Evolutionary conservation across 192 early-diverging fungal species (phyloP).

Genomic region (Podila horticola): DNA sequence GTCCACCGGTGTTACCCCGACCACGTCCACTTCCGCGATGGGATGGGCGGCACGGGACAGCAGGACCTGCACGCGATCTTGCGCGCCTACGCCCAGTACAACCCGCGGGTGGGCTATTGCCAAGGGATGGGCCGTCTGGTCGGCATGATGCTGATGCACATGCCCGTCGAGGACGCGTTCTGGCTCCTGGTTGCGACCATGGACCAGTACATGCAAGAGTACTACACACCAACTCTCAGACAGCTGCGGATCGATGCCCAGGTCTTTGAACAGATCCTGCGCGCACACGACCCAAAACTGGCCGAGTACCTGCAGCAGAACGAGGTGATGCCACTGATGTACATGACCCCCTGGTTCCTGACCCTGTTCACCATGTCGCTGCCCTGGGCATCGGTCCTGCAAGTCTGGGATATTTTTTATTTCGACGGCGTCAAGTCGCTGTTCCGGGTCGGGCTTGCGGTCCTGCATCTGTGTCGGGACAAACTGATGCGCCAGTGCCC

Average conservation of each 20-base stretch:
- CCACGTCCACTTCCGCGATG: conserved; percentile 81
- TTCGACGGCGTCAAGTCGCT: conserved; percentile 87
- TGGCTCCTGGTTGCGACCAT: conserved; percentile 87
- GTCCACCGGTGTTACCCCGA: conserved; percentile 91
- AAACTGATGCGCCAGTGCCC: conserved; percentile 82
- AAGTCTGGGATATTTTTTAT: conserved; percentile 94
- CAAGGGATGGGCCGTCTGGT: conserved; percentile 96
- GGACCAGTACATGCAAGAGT: conserved; percentile 79
- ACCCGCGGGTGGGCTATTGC: conserved; percentile 89
- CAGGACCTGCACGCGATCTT: conserved; percentile 81
- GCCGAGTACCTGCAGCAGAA: conserved; percentile 78
- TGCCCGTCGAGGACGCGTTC: conserved; percentile 88
- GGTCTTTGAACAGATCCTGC: conserved; percentile 82
- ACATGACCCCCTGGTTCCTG: conserved; percentile 94
- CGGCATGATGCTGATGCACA: conserved; percentile 90
- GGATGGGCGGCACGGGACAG: conserved; percentile 77
- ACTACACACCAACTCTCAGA: conserved; percentile 76
- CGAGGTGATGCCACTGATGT: conserved; percentile 88
- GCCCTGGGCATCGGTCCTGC: conserved; percentile 88
- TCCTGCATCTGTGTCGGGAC: conserved; percentile 69
- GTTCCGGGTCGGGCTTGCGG: conserved; percentile 83
- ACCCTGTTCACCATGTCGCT: conserved; percentile 88
- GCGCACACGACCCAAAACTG: conserved; percentile 73
- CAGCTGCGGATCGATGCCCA: conserved; percentile 84
- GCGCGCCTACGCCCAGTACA: conserved; percentile 89